A percentile compares a stretch with the other conserved stretches of the same genome.
phyloP scores from a whole-genome alignment of 768 basidiomycete species.

The Serendipita indica region DNA sequence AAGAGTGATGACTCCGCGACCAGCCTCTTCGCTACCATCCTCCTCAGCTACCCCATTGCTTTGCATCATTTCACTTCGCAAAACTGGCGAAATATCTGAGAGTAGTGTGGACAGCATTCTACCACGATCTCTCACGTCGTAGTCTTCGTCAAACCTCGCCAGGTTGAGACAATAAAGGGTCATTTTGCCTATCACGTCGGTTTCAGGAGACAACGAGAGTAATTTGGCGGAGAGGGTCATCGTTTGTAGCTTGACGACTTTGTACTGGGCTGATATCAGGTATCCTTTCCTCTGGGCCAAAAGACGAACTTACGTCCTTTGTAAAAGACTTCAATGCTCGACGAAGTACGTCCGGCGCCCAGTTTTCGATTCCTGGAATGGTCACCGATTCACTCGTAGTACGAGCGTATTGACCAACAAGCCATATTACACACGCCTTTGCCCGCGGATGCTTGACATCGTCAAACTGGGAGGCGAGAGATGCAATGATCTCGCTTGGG shows the following conservation, averaged over 20 bases:
- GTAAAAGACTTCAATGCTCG: slow-evolving; percentile 58
- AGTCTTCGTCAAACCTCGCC: slow-evolving; percentile 76
- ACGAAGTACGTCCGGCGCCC: slow-evolving; percentile 85
- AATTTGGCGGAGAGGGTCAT: slow-evolving; percentile 80
- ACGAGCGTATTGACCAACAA: slow-evolving; percentile 77
- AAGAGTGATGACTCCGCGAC: slow-evolving; percentile 57
- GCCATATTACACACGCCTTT: slow-evolving; percentile 79
- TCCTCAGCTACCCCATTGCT: slow-evolving; percentile 16
- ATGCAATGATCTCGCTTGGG: slow-evolving; percentile 54
- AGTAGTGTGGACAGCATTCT: slow-evolving; percentile 65
- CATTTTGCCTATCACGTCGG: slow-evolving; percentile 13
- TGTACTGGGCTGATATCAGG: slow-evolving; percentile 26
- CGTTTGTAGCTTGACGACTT: slow-evolving; percentile 66
- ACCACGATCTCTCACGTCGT: slow-evolving; percentile 82
- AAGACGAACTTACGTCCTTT: slow-evolving; percentile 39
- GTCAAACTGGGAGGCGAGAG: slow-evolving; percentile 62
- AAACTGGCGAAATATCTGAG: slow-evolving; percentile 29
- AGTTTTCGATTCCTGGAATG: slow-evolving; percentile 42
- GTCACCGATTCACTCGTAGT: too few species aligned
- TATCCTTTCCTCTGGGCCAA: background rate
- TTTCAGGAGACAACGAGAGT: slow-evolving; percentile 43
- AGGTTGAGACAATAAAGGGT: slow-evolving; percentile 63
- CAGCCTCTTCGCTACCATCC: slow-evolving; percentile 25
- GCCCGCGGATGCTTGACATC: slow-evolving; percentile 68
- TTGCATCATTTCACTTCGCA: slow-evolving; percentile 14